Conservation (phyloP, 179 eudicot genomes). For the Gypsophila paniculata region DNA sequence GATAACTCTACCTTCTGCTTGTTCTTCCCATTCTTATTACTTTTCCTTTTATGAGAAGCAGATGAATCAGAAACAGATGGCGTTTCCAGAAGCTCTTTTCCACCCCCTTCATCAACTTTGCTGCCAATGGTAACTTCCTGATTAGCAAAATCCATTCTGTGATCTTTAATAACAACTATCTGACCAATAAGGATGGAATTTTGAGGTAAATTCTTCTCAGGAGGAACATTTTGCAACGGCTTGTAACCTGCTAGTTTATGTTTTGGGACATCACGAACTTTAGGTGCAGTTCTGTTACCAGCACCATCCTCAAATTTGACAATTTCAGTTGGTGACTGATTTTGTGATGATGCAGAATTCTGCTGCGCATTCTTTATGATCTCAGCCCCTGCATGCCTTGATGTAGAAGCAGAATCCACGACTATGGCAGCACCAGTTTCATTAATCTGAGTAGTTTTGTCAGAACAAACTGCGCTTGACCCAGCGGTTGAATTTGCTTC, state of each 20-base stretch:
- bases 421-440: slow-evolving; percentile 13
- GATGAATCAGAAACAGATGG: slow-evolving; percentile 30
- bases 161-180: slow-evolving; percentile 28
- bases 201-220: slow-evolving; percentile 37
- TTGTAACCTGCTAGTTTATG: slow-evolving; percentile 51
- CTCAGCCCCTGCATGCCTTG: not conserved
- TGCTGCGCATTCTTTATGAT: not conserved
- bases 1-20: slow-evolving; percentile 51
- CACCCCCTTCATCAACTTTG: slow-evolving; percentile 26
- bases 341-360: not conserved
- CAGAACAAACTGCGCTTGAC: slow-evolving; percentile 31
- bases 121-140: slow-evolving; percentile 31
- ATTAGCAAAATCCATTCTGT: slow-evolving; percentile 16
- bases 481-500: slow-evolving; percentile 27
- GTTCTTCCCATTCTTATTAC: slow-evolving; percentile 48
- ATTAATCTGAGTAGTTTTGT: slow-evolving; percentile 20
- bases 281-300: slow-evolving; percentile 33
- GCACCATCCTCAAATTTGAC: slow-evolving; percentile 26
- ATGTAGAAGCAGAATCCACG: slow-evolving; percentile 29
- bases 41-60: slow-evolving; percentile 51
- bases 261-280: slow-evolving; percentile 36
- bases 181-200: slow-evolving; percentile 27
- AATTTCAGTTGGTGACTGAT: slow-evolving; percentile 8
- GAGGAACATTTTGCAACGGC: slow-evolving; percentile 43
- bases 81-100: slow-evolving; percentile 24